A percentile compares a stretch with the other conserved stretches of the same genome.
phyloP scores from a whole-genome alignment of 768 basidiomycete genomes.

The Phallus indusiatus region DNA sequence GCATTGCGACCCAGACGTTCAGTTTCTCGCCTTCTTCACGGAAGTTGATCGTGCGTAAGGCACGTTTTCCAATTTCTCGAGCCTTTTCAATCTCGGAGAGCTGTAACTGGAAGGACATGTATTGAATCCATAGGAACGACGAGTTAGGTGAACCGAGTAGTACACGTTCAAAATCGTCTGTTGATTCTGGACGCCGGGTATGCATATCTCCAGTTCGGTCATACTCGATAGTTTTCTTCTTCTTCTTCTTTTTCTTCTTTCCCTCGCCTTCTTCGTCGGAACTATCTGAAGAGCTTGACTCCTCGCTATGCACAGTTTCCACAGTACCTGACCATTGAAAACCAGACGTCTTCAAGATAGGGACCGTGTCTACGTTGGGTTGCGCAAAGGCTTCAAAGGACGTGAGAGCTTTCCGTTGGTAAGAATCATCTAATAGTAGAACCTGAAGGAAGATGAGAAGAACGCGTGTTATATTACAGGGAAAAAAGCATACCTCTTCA shows the following conservation, averaged over 20 bases:
- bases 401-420: not conserved
- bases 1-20: conserved; percentile 94
- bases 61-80: conserved; percentile 74
- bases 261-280: conserved; percentile 39
- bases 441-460: conserved; percentile 10
- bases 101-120: conserved; percentile 97
- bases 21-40: conserved; percentile 93
- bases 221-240: conserved; percentile 61
- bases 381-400: not conserved
- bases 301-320: conserved; percentile 28
- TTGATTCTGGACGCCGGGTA: conserved; percentile 77
- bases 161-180: conserved; percentile 88
- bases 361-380: conserved; percentile 1
- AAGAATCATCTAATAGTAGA: conserved; percentile 19
- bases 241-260: conserved; percentile 45
- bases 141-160: conserved; percentile 93
- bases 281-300: conserved; percentile 24
- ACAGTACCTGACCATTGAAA: conserved; percentile 60
- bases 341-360: conserved; percentile 24
- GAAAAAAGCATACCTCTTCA: conserved; percentile 15
- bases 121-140: conserved; percentile 97
- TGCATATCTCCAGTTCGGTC: conserved; percentile 87
- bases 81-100: conserved; percentile 97
- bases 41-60: conserved; percentile 82
- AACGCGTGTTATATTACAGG: not conserved